Conservation (phyloP, 306 rosid species). For the Malus sylvestris region DNA sequence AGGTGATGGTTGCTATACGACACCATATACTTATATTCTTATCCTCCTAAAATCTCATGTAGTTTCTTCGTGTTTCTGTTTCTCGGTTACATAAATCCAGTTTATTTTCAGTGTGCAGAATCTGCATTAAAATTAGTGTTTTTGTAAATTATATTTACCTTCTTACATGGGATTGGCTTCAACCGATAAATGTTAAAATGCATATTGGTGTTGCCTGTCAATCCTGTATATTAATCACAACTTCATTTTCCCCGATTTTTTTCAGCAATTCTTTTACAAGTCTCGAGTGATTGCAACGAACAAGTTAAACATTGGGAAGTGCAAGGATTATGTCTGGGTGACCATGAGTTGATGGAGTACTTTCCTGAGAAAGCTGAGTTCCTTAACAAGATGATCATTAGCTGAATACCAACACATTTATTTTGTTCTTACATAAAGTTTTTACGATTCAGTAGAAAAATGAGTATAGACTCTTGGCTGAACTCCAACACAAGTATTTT, state of each 20-base stretch:
- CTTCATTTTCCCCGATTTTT: conserved; percentile 7
- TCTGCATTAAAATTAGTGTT: conserved; percentile 53
- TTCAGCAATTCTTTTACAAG: too few species aligned
- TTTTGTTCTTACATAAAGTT: neutral
- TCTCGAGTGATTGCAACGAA: conserved; percentile 74
- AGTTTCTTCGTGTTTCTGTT: neutral
- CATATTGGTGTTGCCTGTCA: neutral
- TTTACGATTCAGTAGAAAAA: conserved; percentile 1
- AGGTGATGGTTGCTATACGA: conserved; percentile 35
- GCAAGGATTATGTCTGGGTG: conserved; percentile 85
- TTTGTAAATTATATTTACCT: neutral
- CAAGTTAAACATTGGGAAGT: conserved; percentile 43
- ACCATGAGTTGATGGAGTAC: conserved; percentile 71
- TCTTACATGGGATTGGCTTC: neutral
- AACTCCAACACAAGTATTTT: too few species aligned
- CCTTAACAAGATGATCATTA: conserved; percentile 73
- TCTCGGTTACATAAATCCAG: neutral
- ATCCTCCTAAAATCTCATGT: neutral
- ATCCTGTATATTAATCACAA: conserved; percentile 7
- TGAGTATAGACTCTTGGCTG: neutral
- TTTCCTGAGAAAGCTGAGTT: conserved; percentile 75
- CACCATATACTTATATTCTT: neutral
- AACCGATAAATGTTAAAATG: neutral
- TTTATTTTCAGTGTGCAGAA: conserved; percentile 73
- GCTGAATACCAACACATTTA: conserved; percentile 32